Evolutionary conservation across 2,329 filamentous ascomycete genomes (phyloP).

Genomic region (Cryphonectria parasitica): DNA sequence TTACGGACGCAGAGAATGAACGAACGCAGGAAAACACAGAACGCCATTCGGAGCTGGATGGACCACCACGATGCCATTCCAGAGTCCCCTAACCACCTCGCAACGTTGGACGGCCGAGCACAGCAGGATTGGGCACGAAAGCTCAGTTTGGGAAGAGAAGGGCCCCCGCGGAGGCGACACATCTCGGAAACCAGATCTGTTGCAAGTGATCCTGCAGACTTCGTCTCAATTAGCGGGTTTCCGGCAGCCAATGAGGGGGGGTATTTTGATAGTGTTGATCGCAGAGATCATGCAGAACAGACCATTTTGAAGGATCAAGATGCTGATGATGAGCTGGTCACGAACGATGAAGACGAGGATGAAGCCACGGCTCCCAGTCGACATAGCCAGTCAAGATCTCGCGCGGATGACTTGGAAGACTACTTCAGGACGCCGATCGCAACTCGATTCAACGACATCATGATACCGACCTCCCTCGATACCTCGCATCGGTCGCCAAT

Average conservation of each 20-base stretch:
- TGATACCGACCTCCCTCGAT: conserved; percentile 39
- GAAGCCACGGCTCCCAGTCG: conserved; percentile 39
- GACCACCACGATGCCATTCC: conserved; percentile 64
- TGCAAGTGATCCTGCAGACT: conserved; percentile 66
- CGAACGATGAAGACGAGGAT: conserved; percentile 73
- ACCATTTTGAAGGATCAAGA: conserved; percentile 70
- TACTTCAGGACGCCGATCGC: conserved; percentile 60
- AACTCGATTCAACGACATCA: conserved; percentile 41
- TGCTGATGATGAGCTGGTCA: conserved; percentile 87
- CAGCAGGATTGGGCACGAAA: conserved; percentile 55
- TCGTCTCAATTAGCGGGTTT: conserved; percentile 56
- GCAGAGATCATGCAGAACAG: conserved; percentile 34
- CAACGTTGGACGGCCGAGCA: conserved; percentile 50
- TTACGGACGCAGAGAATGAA: conserved; percentile 63
- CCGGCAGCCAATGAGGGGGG: conserved; percentile 45
- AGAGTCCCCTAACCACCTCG: conserved; percentile 52
- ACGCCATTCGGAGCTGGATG: conserved; percentile 90
- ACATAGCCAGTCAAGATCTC: conserved; percentile 24
- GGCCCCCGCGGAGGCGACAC: conserved; percentile 48
- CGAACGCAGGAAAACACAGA: conserved; percentile 74
- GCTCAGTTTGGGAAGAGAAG: conserved; percentile 56
- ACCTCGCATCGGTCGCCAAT: conserved; percentile 33
- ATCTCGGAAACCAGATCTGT: conserved; percentile 62
- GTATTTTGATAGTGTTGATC: conserved; percentile 19
- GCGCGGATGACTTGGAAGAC: conserved; percentile 47